Evolutionary conservation across 257 asterid species (phyloP).

Genomic region (Linderniella brevidens): DNA sequence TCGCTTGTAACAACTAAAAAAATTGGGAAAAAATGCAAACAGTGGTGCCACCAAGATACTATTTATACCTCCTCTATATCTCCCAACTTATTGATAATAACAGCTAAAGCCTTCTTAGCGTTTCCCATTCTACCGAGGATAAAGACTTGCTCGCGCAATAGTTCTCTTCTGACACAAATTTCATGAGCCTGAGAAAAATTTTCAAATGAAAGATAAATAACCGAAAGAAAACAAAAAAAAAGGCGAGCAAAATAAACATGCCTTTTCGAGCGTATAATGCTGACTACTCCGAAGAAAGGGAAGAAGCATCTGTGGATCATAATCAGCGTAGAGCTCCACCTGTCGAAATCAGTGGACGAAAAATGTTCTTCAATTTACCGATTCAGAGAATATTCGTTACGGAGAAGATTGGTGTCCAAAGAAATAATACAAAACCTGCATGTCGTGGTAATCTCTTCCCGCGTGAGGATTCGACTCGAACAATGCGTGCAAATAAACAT

Average conservation of each 20-base stretch:
- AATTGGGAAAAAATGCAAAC: too few relatives aligned
- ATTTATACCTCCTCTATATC: constrained; percentile 74
- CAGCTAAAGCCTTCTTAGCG: constrained; percentile 75
- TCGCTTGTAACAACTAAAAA: too few relatives aligned
- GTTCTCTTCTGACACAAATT: constrained; percentile 54
- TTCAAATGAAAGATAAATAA: constrained; percentile 11
- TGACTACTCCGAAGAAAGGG: constrained; percentile 94
- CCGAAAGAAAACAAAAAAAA: constrained; percentile 6
- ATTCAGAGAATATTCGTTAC: background rate
- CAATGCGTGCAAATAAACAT: constrained; percentile 61
- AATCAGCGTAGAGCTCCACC: constrained; percentile 96
- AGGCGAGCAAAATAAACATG: constrained; percentile 1
- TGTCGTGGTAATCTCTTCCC: constrained; percentile 90
- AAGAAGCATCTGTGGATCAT: constrained; percentile 77
- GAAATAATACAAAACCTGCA: constrained; percentile 54
- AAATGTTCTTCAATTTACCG: background rate
- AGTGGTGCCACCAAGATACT: background rate
- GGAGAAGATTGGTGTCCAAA: background rate
- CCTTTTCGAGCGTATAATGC: constrained; percentile 97
- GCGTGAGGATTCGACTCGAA: constrained; percentile 72
- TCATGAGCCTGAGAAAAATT: constrained; percentile 69
- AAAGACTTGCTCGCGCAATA: constrained; percentile 82
- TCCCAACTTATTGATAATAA: constrained; percentile 73
- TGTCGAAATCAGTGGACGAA: constrained; percentile 17
- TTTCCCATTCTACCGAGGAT: constrained; percentile 99